Conservation (phyloP, 2,329 filamentous ascomycete species). For the Colletotrichum musae region DNA sequence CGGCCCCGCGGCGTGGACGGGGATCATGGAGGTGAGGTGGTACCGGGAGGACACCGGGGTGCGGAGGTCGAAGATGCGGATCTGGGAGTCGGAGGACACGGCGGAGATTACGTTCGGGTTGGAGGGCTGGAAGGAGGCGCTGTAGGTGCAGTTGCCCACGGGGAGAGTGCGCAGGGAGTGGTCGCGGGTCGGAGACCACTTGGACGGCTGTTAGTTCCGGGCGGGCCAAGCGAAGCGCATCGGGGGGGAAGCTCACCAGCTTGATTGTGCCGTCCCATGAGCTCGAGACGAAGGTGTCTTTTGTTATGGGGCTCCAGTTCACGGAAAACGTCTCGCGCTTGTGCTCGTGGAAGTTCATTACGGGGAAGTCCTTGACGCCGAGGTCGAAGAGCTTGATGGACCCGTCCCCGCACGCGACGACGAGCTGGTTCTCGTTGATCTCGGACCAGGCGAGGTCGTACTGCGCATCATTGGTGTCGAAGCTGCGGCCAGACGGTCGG, state of each 20-base stretch:
- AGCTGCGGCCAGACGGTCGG: constrained; percentile 65
- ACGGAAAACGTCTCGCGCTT: constrained; percentile 94
- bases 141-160: constrained; percentile 94
- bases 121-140: constrained; percentile 89
- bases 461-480: constrained; percentile 96
- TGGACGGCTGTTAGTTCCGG: neutral
- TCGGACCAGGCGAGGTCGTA: constrained; percentile 98
- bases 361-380: constrained; percentile 83
- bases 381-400: constrained; percentile 96
- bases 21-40: constrained; percentile 86
- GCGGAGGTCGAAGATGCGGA: constrained; percentile 92
- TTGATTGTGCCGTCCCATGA: constrained; percentile 98
- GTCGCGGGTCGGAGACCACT: constrained; percentile 87
- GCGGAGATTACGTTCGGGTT: constrained; percentile 88
- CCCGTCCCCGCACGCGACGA: constrained; percentile 92
- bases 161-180: constrained; percentile 88
- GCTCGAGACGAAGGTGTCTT: constrained; percentile 90
- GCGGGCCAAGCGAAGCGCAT: neutral
- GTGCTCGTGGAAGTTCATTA: constrained; percentile 95
- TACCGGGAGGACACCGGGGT: constrained; percentile 89
- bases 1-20: constrained; percentile 80
- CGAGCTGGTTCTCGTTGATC: constrained; percentile 93
- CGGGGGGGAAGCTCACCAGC: constrained; percentile 67
- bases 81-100: constrained; percentile 89
- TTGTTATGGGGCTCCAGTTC: constrained; percentile 91